Conservation (phyloP, 2,329 filamentous ascomycete genomes). For the Pseudonectria buxi region DNA sequence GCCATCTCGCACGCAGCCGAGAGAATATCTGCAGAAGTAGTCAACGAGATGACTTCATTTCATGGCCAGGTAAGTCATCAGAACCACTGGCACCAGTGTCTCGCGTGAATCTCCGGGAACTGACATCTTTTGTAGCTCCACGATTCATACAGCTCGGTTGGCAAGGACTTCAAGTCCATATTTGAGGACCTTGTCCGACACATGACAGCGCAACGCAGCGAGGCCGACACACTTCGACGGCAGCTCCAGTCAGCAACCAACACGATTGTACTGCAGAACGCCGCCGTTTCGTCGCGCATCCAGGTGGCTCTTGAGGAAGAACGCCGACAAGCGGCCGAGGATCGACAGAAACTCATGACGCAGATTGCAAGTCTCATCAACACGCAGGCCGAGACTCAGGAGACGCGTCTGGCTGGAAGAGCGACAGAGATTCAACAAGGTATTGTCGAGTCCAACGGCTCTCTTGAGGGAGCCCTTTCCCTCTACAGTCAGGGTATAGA, state of each 20-base stretch:
- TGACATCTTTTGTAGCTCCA: constrained; percentile 55
- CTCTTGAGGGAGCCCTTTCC: constrained; percentile 58
- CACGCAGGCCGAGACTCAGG: constrained; percentile 65
- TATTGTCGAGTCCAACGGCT: constrained; percentile 54
- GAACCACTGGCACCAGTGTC: neutral
- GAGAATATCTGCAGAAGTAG: constrained; percentile 81
- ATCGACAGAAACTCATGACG: constrained; percentile 65
- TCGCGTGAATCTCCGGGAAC: neutral
- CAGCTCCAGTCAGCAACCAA: constrained; percentile 67
- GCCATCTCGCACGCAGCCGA: constrained; percentile 78
- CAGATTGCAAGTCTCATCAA: constrained; percentile 76
- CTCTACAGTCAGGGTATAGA: constrained; percentile 68
- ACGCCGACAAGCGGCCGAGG: constrained; percentile 61
- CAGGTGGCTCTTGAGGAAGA: constrained; percentile 70
- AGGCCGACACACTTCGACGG: constrained; percentile 65
- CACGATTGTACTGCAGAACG: constrained; percentile 61
- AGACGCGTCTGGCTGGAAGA: constrained; percentile 60
- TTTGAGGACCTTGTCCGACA: constrained; percentile 77
- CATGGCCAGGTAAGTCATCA: constrained; percentile 55
- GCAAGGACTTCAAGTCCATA: constrained; percentile 76
- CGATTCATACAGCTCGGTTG: constrained; percentile 73
- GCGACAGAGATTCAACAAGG: constrained; percentile 57
- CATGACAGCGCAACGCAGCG: constrained; percentile 67
- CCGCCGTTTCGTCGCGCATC: constrained; percentile 58
- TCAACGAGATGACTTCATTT: constrained; percentile 78